These are phyloP conservation scores for Pyrenochaeta sp. DNA, from an alignment of 2,329 filamentous ascomycete genomes.

Conservation along the genomic window DNA sequence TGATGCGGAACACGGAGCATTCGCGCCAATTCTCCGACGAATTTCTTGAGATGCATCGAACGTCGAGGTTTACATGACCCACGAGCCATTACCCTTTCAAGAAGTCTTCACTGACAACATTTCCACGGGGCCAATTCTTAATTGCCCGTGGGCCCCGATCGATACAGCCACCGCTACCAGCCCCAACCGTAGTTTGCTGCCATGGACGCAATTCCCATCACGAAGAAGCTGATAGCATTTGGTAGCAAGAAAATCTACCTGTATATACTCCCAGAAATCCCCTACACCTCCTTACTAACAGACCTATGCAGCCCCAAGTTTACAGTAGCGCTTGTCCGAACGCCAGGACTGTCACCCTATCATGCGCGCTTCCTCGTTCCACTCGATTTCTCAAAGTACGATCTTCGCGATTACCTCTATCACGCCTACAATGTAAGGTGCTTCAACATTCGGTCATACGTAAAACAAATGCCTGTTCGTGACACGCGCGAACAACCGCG, in stretches of 20 bases:
- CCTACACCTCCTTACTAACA: too few relatives aligned
- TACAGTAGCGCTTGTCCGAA: constrained; percentile 78
- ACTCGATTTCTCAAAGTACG: constrained; percentile 92
- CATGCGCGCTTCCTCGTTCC: constrained; percentile 92
- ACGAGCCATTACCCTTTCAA: too few relatives aligned
- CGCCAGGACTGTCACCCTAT: constrained; percentile 73
- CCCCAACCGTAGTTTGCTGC: constrained; percentile 1
- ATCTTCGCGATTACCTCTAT: constrained; percentile 92
- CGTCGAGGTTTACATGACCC: too few relatives aligned
- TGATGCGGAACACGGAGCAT: too few relatives aligned
- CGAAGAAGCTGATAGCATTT: constrained; percentile 45
- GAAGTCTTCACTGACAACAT: too few relatives aligned
- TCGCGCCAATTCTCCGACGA: too few relatives aligned
- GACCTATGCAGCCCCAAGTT: constrained; percentile 75
- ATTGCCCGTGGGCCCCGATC: too few relatives aligned
- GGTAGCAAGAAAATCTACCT: constrained; percentile 58
- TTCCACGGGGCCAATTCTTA: too few relatives aligned
- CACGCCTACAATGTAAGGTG: constrained; percentile 80
- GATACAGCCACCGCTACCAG: not conserved
- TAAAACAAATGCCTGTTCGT: constrained; percentile 72
- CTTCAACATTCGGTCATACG: constrained; percentile 75
- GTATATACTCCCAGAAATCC: too few relatives aligned
- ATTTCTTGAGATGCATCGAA: too few relatives aligned
- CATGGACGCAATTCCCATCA: constrained; percentile 41
- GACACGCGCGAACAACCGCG: constrained; percentile 59